Evolutionary conservation across 106 monocot genomes (phyloP), one percentile per base, ranked within the genome.

Genomic region (Dendrobium huoshanense): DNA sequence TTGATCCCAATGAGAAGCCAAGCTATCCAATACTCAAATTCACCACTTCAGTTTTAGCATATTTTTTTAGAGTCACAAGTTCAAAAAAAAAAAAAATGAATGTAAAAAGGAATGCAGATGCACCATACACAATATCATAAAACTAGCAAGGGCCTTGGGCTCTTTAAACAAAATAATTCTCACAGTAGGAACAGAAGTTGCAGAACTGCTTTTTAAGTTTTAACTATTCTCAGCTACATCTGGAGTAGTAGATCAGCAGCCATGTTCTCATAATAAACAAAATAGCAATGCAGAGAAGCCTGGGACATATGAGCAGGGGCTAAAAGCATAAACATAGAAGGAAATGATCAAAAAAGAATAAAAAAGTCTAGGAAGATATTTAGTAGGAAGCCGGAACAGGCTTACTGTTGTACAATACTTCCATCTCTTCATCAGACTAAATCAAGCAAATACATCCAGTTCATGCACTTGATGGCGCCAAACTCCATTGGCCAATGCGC

Each of bases 151-250:
- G 61, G n/a, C 4, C 61, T 22, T 61, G 61, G 61, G 7, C 20
- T 61, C n/a, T 61, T 61, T 20, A 61, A 61, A 61, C 61, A 61
- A 61, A n/a, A n/a, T 22, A 61, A 22, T 61, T 61, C 61, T 61
- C 61, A 61, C 7, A n/a, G 61, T 3, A 61, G 20, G 22, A 61
- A 61, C 22, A 61, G 61, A n/a, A 61, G 22, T 22, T 61, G 22
- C 51, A 51, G 51, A 51, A 51, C 51, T 51, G 10, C 13, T 51
- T 37, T 45, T 45, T 9, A 45, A 45, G 5, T 45, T 51, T 51
- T 51, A 51, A 13, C 51, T 1, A 51, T 15, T 51, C 10, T 51
- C 51, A 13, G 51, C 51, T 51, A 51, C 15, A 45, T 6, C 51
- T 51, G 13, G 13, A 15, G 51, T 13, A 51, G 51, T 3, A 1